A percentile compares a stretch with the other conserved stretches of the same genome.
phyloP scores from a whole-genome alignment of 108 stramenopile species.

The Skeletonema costatum region DNA sequence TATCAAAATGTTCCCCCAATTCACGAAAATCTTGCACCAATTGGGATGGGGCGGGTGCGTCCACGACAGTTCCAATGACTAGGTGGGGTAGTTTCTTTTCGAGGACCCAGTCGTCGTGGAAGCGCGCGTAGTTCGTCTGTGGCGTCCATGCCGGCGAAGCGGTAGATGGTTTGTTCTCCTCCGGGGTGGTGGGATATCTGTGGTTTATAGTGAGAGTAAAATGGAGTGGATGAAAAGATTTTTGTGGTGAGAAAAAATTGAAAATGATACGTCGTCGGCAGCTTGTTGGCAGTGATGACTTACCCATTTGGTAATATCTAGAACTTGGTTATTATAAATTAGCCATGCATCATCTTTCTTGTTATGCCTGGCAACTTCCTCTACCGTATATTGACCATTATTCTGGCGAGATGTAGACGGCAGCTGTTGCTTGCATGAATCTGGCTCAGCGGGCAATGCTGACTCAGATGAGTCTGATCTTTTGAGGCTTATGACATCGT shows the following conservation, averaged over 20 bases:
- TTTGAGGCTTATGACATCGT: background rate
- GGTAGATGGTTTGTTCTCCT: slow-evolving; percentile 63
- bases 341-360: slow-evolving; percentile 52
- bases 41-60: slow-evolving; percentile 31
- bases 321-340: slow-evolving; percentile 61
- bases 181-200: slow-evolving; percentile 64
- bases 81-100: slow-evolving; percentile 56
- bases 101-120: slow-evolving; percentile 63
- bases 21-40: slow-evolving; percentile 62
- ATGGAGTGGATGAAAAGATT: background rate
- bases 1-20: slow-evolving; percentile 50
- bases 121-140: slow-evolving; percentile 74
- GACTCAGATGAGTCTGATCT: background rate
- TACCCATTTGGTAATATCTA: slow-evolving; percentile 73
- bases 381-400: slow-evolving; percentile 37
- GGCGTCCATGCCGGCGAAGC: slow-evolving; percentile 75
- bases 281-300: background rate
- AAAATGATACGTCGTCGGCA: background rate
- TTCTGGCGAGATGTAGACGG: background rate
- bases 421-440: background rate
- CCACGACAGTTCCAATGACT: slow-evolving; percentile 60
- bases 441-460: background rate
- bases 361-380: slow-evolving; percentile 49
- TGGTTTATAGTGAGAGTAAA: background rate
- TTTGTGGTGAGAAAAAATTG: background rate